phyloP scores from a whole-genome alignment of 805 yeast species.

The Candida methanosorbosa region DNA sequence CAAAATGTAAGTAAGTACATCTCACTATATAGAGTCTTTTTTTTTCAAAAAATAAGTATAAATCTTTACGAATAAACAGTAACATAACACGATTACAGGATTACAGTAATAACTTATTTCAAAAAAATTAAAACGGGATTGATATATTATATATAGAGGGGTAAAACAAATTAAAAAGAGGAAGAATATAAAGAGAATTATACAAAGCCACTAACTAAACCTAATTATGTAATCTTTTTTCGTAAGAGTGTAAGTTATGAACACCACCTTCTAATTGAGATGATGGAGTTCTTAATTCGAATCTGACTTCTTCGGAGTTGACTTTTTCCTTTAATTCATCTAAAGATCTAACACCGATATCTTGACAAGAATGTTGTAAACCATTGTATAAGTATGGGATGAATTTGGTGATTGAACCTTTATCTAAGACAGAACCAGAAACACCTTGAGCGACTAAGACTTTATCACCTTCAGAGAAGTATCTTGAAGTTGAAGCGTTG shows the following conservation, averaged over 20 bases:
- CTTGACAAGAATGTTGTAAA: conserved; percentile 97
- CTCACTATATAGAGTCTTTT: too few species aligned
- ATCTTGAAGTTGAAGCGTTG: conserved; percentile 96
- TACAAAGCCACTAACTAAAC: too few species aligned
- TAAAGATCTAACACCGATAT: conserved; percentile 78
- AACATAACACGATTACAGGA: too few species aligned
- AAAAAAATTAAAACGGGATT: background rate
- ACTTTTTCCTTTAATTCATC: conserved; percentile 56
- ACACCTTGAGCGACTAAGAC: conserved; percentile 99
- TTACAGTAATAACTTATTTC: too few species aligned
- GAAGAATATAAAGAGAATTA: background rate
- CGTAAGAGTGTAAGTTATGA: conserved; percentile 91
- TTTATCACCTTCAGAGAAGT: conserved; percentile 91
- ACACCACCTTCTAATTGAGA: conserved; percentile 99
- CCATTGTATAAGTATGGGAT: conserved; percentile 92
- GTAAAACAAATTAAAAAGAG: background rate
- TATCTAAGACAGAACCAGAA: conserved; percentile 92
- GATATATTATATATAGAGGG: background rate
- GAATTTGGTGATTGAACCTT: conserved; percentile 90
- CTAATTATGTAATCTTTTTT: conserved; percentile 93
- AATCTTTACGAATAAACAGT: too few species aligned
- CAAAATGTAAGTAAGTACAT: too few species aligned
- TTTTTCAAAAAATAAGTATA: too few species aligned
- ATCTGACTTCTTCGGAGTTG: conserved; percentile 66
- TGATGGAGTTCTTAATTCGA: conserved; percentile 96